These are phyloP conservation scores for Amylostereum areolatum DNA, from an alignment of 1,284 basidiomycete species.

Conservation along the genomic window DNA sequence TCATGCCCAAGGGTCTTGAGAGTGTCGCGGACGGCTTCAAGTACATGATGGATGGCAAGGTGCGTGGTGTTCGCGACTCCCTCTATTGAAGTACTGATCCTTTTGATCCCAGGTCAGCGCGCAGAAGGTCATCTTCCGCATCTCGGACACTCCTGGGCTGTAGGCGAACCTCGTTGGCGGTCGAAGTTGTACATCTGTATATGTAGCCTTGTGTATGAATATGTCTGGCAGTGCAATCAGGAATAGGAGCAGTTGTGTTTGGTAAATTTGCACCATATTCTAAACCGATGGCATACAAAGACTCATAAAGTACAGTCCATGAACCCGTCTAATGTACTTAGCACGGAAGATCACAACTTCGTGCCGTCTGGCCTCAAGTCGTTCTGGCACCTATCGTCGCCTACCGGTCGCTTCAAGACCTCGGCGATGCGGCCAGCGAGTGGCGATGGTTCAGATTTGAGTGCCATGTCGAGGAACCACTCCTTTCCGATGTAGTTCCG, in stretches of 20 bases:
- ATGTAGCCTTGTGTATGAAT: background rate
- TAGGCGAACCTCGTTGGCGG: background rate
- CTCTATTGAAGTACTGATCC: background rate
- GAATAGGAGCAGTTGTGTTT: no score
- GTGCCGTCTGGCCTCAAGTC: no score
- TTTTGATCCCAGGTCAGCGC: constrained; percentile 2
- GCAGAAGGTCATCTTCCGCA: constrained; percentile 9
- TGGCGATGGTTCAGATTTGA: constrained; percentile 47
- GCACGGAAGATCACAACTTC: no score
- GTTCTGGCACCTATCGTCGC: no score
- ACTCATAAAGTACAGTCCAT: no score
- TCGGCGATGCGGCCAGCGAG: constrained; percentile 44
- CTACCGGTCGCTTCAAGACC: constrained; percentile 26
- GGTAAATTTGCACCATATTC: no score
- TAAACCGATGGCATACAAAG: no score
- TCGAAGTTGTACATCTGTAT: background rate
- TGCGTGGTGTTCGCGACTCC: background rate
- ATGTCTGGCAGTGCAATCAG: no score
- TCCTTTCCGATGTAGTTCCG: constrained; percentile 96
- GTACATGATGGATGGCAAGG: constrained; percentile 10
- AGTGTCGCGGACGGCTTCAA: background rate
- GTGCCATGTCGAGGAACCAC: constrained; percentile 71
- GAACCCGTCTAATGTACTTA: no score
- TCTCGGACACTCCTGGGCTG: constrained; percentile 5
- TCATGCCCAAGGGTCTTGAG: background rate